Conservation (phyloP, 2,329 filamentous ascomycete species). For the Fusarium albidum region DNA sequence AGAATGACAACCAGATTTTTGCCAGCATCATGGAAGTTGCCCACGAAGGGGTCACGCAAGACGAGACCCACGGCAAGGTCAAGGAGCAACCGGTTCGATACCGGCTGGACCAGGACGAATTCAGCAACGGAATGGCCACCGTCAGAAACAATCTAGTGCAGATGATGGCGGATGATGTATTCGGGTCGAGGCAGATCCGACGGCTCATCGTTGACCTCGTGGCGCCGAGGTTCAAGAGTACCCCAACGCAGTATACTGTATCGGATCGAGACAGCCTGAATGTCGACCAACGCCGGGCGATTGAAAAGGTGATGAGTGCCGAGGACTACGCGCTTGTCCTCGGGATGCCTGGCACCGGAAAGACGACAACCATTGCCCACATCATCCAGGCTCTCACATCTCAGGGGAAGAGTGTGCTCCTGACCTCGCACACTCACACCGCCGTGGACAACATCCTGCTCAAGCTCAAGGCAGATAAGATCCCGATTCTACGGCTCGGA, state of each 20-base stretch:
- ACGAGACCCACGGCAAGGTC: constrained; percentile 60
- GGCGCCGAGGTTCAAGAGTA: constrained; percentile 75
- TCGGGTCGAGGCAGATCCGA: constrained; percentile 76
- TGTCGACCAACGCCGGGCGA: constrained; percentile 83
- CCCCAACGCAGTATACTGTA: constrained; percentile 70
- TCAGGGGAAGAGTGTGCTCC: constrained; percentile 88
- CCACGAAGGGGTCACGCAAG: constrained; percentile 58
- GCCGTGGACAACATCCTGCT: constrained; percentile 98
- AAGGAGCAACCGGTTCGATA: constrained; percentile 71
- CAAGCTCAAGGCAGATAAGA: constrained; percentile 82
- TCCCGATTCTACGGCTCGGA: constrained; percentile 85
- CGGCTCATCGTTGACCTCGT: constrained; percentile 81
- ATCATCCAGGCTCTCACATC: constrained; percentile 91
- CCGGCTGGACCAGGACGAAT: constrained; percentile 95
- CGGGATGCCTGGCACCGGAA: constrained; percentile 97
- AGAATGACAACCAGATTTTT: constrained; percentile 82
- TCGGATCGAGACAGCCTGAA: constrained; percentile 76
- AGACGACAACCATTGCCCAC: constrained; percentile 97
- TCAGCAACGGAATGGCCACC: constrained; percentile 96
- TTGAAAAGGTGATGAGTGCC: constrained; percentile 95
- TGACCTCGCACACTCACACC: constrained; percentile 96
- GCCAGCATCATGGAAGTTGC: constrained; percentile 89
- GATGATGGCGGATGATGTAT: constrained; percentile 83
- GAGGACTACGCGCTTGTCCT: constrained; percentile 96
- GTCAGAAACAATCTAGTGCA: constrained; percentile 94